Percentiles rank a stretch among this genome's conserved stretches.
phyloP scores from a whole-genome alignment of 805 yeast genomes.

The Schwanniomyces sp. region DNA sequence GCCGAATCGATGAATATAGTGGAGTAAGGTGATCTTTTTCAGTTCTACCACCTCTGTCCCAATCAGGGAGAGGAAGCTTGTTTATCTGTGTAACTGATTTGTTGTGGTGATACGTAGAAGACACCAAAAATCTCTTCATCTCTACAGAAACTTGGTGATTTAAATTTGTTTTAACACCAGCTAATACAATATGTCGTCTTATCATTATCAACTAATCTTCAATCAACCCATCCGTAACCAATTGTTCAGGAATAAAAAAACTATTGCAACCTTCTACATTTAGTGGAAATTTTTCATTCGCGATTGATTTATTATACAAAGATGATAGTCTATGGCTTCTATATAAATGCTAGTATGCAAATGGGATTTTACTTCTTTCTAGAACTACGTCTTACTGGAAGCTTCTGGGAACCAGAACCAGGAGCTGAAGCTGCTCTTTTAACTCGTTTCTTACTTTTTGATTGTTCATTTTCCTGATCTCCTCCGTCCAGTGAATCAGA shows the following conservation, averaged over 20 bases:
- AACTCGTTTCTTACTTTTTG: constrained; percentile 8
- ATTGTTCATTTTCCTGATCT: neutral
- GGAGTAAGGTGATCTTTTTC: constrained; percentile 32
- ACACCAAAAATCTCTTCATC: neutral
- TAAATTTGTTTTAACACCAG: neutral
- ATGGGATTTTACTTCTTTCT: constrained; percentile 9
- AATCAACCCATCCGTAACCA: neutral
- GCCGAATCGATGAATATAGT: constrained; percentile 31
- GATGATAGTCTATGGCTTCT: neutral
- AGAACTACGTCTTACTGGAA: constrained; percentile 12
- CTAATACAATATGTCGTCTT: neutral
- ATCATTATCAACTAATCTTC: neutral
- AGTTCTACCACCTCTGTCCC: constrained; percentile 44
- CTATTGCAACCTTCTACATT: neutral
- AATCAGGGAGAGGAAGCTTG: constrained; percentile 12
- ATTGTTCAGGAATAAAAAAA: neutral
- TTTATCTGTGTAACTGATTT: neutral
- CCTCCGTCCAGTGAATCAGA: neutral
- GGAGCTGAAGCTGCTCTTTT: constrained; percentile 8
- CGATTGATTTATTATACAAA: neutral
- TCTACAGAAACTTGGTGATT: neutral
- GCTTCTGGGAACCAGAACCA: constrained; percentile 2
- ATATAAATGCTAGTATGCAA: neutral
- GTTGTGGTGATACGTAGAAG: neutral
- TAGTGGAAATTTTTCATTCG: neutral